Percentiles rank a stretch among this genome's conserved stretches.
These are phyloP conservation scores for Conidiobolus incongruus DNA, from an alignment of 371 early-diverging fungal species.

Conservation along the genomic window DNA sequence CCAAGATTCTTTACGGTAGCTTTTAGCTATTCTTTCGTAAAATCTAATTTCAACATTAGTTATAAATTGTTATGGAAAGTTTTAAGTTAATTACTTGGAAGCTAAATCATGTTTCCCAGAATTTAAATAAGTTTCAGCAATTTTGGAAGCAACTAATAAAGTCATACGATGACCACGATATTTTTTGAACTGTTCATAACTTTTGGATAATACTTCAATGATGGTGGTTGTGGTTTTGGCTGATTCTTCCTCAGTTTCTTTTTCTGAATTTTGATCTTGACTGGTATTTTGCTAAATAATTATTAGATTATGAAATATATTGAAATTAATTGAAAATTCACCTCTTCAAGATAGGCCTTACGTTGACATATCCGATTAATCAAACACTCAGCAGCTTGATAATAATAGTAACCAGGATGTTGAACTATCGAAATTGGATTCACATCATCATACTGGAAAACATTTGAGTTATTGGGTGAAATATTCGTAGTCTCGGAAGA, in stretches of 20 bases:
- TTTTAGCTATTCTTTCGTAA: slow-evolving; percentile 68
- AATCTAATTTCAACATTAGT: slow-evolving; percentile 16
- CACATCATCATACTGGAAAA: slow-evolving; percentile 7
- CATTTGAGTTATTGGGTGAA: neutral
- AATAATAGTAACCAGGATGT: slow-evolving; percentile 69
- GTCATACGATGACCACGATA: slow-evolving; percentile 55
- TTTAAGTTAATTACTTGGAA: slow-evolving; percentile 20
- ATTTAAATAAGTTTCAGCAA: slow-evolving; percentile 56
- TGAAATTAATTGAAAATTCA: too few relatives aligned
- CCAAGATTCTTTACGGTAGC: slow-evolving; percentile 75
- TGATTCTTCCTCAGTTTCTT: slow-evolving; percentile 15
- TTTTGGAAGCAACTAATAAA: slow-evolving; percentile 61
- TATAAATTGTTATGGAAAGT: neutral
- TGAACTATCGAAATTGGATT: slow-evolving; percentile 46
- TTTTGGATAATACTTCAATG: slow-evolving; percentile 61
- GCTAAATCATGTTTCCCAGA: slow-evolving; percentile 67
- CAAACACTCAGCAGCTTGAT: slow-evolving; percentile 48
- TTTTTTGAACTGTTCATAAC: slow-evolving; percentile 69
- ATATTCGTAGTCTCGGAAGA: slow-evolving; percentile 5
- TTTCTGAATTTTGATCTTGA: neutral
- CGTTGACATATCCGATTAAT: slow-evolving; percentile 35
- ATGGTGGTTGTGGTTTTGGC: slow-evolving; percentile 34
- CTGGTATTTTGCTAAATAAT: too few relatives aligned
- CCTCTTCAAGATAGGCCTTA: slow-evolving; percentile 19
- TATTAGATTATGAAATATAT: too few relatives aligned